Percentiles rank a stretch among this genome's conserved stretches.
Conservation (phyloP, 305 asterid genomes). For the Salvia sclarea region DNA sequence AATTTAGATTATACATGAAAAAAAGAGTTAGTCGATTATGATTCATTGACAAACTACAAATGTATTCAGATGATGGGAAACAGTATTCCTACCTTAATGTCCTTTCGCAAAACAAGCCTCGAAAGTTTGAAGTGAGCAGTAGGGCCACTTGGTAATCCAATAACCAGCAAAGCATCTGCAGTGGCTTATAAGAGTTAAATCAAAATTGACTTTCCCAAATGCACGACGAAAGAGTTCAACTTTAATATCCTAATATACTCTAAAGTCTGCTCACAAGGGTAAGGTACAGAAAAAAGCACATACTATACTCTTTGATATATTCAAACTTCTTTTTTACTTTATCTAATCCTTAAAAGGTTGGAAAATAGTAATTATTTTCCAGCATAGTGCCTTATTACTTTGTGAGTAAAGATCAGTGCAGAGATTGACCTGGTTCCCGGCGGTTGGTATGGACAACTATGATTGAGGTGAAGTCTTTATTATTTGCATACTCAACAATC, state of each 20-base stretch:
- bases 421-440: constrained; percentile 71
- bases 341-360: background rate
- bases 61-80: background rate
- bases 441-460: constrained; percentile 93
- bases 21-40: constrained; percentile 1
- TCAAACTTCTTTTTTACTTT: background rate
- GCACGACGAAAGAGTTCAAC: constrained; percentile 6
- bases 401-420: constrained; percentile 5
- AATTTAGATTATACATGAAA: constrained; percentile 15
- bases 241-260: background rate
- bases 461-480: constrained; percentile 78
- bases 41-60: background rate
- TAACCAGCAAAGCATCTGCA: constrained; percentile 82
- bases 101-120: constrained; percentile 74
- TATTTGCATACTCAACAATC: constrained; percentile 85
- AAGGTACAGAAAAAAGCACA: no score
- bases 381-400: background rate
- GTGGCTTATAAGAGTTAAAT: constrained; percentile 29
- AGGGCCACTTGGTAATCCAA: constrained; percentile 88
- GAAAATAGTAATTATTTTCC: background rate
- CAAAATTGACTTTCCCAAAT: constrained; percentile 15
- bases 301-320: background rate
- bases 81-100: constrained; percentile 60
- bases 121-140: constrained; percentile 95
- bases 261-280: background rate